Evolutionary conservation across 2,329 filamentous ascomycete genomes (phyloP), one percentile per base, ranked within the genome.

Genomic region (Diaporthe ampelina): DNA sequence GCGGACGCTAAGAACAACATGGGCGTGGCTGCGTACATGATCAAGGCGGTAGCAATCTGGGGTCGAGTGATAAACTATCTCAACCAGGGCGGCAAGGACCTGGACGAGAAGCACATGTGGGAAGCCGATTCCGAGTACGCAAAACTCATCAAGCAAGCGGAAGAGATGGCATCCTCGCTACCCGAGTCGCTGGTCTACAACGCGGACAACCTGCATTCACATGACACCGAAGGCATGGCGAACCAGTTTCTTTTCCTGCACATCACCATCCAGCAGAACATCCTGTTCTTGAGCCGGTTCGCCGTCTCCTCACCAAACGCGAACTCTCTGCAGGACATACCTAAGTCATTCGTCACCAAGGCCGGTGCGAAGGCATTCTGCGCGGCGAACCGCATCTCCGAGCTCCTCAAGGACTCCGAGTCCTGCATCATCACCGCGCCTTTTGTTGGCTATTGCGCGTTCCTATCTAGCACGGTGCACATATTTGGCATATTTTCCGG

Each of bases 201-300:
- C 6, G 83, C 88, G 13, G 94, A 97, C 78, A 98, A 98, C 79
- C 88, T 98, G 3, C 92, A 94, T 73, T 90, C 93, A 54, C 95
- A 98, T 81, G 92, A 93, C 40, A 95, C 94, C 4, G 94, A 97
- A 79, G 93, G 93, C 78, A 93, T 95, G 74, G 95, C 93, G 4
- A 97, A 97, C 80, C 96, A 98, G 79, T 98, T 97, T 79, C 85
- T 98, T 21, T 97, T 98, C 80, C 86, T 98, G 71, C 97, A 99
- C 82, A 94, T 98, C 75, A 90, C 95, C 40, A 91, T 95, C 77
- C 94, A 98, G 79, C 97, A 98, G 82, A 95, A 95, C 77, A 91
- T 94, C 54, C 88, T 98, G 3, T 98, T 98, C 81, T 90, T 98
- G 83, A 95, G 97, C 81, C 92, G 95, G 48, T 97, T 97, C 79